A percentile compares a stretch with the other conserved stretches of the same genome.
Evolutionary conservation across 2,329 filamentous ascomycete genomes (phyloP).

Genomic region (Apiospora arundinis): DNA sequence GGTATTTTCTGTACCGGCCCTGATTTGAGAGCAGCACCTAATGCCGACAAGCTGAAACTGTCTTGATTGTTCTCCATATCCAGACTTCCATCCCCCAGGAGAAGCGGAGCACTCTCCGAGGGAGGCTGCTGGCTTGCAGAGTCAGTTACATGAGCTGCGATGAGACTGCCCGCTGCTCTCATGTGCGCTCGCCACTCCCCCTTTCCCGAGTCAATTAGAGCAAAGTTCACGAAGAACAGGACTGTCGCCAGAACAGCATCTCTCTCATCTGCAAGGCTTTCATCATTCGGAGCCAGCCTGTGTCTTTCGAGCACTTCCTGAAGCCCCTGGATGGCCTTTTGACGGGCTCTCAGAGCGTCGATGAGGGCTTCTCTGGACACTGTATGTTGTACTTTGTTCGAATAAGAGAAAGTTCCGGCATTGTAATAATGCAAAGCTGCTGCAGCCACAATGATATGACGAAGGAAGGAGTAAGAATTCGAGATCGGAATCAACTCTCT

Average conservation of each 20-base stretch:
- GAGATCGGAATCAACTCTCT: constrained; percentile 56
- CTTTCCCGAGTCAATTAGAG: constrained; percentile 55
- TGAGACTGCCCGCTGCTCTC: constrained; percentile 51
- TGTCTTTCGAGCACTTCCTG: constrained; percentile 45
- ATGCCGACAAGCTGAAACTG: background rate
- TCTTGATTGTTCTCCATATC: background rate
- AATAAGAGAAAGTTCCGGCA: constrained; percentile 43
- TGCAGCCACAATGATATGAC: constrained; percentile 55
- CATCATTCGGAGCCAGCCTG: constrained; percentile 24
- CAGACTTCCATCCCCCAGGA: background rate
- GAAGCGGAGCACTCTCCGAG: background rate
- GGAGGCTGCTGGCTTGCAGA: background rate
- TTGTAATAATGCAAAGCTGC: constrained; percentile 58
- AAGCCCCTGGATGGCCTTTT: constrained; percentile 53
- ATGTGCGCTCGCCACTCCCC: constrained; percentile 54
- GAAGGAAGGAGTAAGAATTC: constrained; percentile 51
- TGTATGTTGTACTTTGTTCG: constrained; percentile 28
- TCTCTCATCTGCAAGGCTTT: constrained; percentile 47
- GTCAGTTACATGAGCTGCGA: constrained; percentile 28
- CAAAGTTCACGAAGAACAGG: constrained; percentile 58
- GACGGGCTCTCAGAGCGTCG: constrained; percentile 54
- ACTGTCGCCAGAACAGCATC: constrained; percentile 56
- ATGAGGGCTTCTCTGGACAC: constrained; percentile 46
- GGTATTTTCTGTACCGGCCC: background rate
- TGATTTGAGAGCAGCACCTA: background rate